These are phyloP conservation scores for Yarrowia sp. DNA, from an alignment of 805 yeast species.

Conservation along the genomic window DNA sequence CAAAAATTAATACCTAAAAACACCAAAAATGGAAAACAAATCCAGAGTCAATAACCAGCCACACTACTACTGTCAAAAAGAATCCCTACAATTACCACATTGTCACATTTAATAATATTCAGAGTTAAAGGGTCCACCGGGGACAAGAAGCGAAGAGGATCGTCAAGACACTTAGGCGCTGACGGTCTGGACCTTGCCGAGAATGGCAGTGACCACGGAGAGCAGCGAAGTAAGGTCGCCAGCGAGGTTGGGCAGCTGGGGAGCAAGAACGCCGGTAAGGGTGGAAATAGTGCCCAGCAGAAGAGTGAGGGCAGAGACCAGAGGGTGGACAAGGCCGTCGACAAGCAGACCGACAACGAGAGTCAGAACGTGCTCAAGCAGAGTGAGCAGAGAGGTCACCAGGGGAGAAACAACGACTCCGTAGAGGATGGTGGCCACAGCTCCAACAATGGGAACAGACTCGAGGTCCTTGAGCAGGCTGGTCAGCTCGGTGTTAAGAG, in stretches of 20 bases:
- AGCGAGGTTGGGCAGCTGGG: constrained; percentile 18
- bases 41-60: no score
- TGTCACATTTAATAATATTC: no score
- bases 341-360: constrained; percentile 13
- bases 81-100: no score
- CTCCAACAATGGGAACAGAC: background rate
- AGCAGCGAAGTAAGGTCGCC: constrained; percentile 13
- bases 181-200: constrained; percentile 4
- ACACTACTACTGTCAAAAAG: no score
- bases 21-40: no score
- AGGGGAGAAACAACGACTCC: constrained; percentile 3
- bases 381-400: constrained; percentile 2
- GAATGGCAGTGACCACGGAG: background rate
- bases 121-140: background rate
- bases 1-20: no score
- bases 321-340: constrained; percentile 9
- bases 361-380: constrained; percentile 17
- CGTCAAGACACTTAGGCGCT: background rate
- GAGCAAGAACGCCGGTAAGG: background rate
- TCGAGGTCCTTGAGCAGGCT: background rate
- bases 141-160: background rate
- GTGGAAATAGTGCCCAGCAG: constrained; percentile 8
- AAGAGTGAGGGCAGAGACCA: constrained; percentile 3
- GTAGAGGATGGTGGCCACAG: background rate
- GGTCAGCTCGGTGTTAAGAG: background rate